phyloP scores from a whole-genome alignment of 257 asterid species.

The Solanum stenotomum region DNA sequence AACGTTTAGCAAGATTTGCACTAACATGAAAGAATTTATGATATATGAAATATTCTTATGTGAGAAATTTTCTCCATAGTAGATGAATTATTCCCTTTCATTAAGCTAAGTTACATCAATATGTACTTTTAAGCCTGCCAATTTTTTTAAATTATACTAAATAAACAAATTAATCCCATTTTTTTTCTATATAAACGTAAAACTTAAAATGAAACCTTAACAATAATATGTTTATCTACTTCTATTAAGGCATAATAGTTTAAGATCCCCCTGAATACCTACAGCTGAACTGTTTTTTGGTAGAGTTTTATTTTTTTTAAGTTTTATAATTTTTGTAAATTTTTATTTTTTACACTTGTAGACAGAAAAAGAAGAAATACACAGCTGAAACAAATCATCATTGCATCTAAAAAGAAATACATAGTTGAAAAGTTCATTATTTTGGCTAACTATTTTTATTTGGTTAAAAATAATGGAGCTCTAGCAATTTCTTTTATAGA shows the following conservation, averaged over 20 bases:
- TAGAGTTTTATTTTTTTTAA: rapidly evolving
- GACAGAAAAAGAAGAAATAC: neutral
- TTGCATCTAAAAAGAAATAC: neutral
- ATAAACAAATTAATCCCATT: neutral
- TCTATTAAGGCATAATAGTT: neutral
- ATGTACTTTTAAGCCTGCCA: neutral
- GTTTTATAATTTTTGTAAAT: too few relatives aligned
- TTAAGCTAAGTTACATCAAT: neutral
- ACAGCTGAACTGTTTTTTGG: neutral
- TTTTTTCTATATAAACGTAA: neutral
- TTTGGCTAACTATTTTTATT: neutral
- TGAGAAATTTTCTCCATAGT: neutral
- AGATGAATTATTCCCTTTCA: neutral
- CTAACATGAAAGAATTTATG: neutral
- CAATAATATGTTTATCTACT: neutral
- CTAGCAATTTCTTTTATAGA: neutral
- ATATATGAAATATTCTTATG: neutral
- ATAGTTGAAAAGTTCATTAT: neutral
- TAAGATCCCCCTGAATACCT: neutral
- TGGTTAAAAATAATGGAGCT: neutral
- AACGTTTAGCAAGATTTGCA: neutral
- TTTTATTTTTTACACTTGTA: neutral
- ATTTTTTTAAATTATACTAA: neutral
- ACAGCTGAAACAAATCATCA: neutral
- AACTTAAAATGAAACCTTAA: neutral